A percentile compares a stretch with the other conserved stretches of the same genome.
phyloP scores from a whole-genome alignment of 306 rosid species.

The Acacia melanoxylon region DNA sequence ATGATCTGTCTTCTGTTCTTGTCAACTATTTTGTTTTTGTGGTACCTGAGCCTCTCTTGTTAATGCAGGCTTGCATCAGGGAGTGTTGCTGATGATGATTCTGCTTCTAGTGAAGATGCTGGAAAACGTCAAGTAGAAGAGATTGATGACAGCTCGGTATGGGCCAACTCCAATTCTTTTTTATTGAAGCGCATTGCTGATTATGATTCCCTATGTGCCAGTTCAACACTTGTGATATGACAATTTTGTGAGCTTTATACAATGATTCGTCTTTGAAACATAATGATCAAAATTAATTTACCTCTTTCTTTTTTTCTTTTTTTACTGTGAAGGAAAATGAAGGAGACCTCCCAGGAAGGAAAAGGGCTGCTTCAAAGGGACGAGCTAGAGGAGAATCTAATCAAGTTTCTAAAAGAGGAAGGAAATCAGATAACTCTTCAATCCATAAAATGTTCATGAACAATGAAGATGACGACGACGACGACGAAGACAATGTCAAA shows the following conservation, averaged over 20 bases:
- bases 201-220: conserved; percentile 10
- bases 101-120: conserved; percentile 70
- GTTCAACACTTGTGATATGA: conserved; percentile 18
- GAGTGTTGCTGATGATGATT: conserved; percentile 50
- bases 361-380: conserved; percentile 85
- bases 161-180: conserved; percentile 25
- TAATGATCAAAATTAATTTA: conserved; percentile 20
- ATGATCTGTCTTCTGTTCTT: background rate
- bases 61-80: conserved; percentile 74
- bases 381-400: conserved; percentile 76
- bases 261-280: conserved; percentile 14
- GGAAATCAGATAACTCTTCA: conserved; percentile 62
- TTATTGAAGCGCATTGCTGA: background rate
- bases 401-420: conserved; percentile 80
- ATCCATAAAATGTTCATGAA: conserved; percentile 64
- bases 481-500: conserved; percentile 47
- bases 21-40: background rate
- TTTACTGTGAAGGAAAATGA: conserved; percentile 67
- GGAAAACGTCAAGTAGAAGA: conserved; percentile 53
- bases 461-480: conserved; percentile 62
- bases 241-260: conserved; percentile 19
- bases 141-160: conserved; percentile 79
- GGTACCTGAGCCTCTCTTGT: conserved; percentile 6
- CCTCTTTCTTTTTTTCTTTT: background rate
- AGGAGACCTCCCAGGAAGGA: conserved; percentile 52